These are phyloP conservation scores for Spencermartinsiella ligniputridi DNA, from an alignment of 1,139 yeast species.

Conservation along the genomic window DNA sequence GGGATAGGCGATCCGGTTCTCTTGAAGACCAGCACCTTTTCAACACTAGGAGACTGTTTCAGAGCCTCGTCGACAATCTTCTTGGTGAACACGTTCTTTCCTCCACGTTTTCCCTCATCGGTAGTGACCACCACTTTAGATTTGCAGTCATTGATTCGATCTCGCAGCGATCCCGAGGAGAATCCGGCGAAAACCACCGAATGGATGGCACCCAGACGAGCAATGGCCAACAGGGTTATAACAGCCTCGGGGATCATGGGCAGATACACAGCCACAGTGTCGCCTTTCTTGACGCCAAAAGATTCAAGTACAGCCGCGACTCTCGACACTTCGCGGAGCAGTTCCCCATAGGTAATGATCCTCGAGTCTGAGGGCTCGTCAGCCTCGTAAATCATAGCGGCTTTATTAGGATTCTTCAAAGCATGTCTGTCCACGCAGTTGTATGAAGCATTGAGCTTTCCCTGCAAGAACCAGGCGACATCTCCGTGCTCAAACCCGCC, in stretches of 20 bases:
- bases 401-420: conserved; percentile 71
- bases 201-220: conserved; percentile 93
- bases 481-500: conserved; percentile 80
- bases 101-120: conserved; percentile 97
- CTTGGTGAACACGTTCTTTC: conserved; percentile 85
- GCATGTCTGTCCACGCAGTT: conserved; percentile 98
- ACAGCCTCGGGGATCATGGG: conserved; percentile 98
- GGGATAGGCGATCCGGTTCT: conserved; percentile 74
- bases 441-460: conserved; percentile 88
- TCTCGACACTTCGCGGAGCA: conserved; percentile 79
- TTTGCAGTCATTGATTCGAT: conserved; percentile 84
- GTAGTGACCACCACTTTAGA: conserved; percentile 89
- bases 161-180: conserved; percentile 87
- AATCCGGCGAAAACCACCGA: conserved; percentile 97
- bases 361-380: conserved; percentile 76
- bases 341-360: conserved; percentile 76
- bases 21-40: conserved; percentile 78
- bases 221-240: conserved; percentile 89
- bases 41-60: conserved; percentile 68
- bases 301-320: conserved; percentile 81
- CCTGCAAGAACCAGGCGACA: conserved; percentile 89
- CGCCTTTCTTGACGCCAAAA: conserved; percentile 92
- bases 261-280: conserved; percentile 91
- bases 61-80: conserved; percentile 93
- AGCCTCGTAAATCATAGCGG: conserved; percentile 89